Conservation (phyloP, 1,139 yeast genomes). For the Blastobotrys arbuscula region DNA sequence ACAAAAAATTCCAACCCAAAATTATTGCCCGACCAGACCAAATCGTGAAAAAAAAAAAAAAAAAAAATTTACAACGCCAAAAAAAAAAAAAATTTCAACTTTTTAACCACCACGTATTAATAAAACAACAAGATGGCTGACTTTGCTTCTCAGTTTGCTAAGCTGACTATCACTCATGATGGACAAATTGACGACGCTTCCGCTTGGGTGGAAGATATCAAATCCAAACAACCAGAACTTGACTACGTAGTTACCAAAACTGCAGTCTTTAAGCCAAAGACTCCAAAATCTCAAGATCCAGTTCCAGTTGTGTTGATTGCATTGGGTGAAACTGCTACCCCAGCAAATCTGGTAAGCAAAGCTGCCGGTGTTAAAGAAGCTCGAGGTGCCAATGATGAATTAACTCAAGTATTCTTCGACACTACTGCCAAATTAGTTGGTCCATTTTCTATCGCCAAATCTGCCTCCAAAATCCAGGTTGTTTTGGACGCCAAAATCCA, state of each 20-base stretch:
- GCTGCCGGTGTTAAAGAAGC: conserved; percentile 77
- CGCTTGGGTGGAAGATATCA: conserved; percentile 27
- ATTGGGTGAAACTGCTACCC: conserved; percentile 60
- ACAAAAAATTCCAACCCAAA: no score
- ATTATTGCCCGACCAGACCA: no score
- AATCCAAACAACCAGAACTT: conserved; percentile 16
- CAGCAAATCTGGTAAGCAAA: conserved; percentile 58
- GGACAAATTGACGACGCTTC: conserved; percentile 24
- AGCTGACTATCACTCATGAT: conserved; percentile 26
- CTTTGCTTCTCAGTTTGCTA: conserved; percentile 19
- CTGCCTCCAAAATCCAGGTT: conserved; percentile 49
- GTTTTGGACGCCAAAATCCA: conserved; percentile 57
- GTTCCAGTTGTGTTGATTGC: conserved; percentile 81
- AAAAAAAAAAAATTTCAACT: neutral
- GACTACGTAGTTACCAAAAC: conserved; percentile 48
- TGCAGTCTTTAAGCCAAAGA: conserved; percentile 85
- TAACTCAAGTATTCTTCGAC: conserved; percentile 61
- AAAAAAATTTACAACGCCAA: neutral
- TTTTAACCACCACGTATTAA: neutral
- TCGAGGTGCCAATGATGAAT: conserved; percentile 77
- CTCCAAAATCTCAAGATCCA: conserved; percentile 77
- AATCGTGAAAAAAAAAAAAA: neutral
- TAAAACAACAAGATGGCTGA: conserved; percentile 7
- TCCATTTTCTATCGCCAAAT: conserved; percentile 12
- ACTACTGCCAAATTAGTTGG: conserved; percentile 26